A percentile compares a stretch with the other conserved stretches of the same genome.
Evolutionary conservation across 2,329 filamentous ascomycete genomes (phyloP).

Genomic region (Aspergillus bombycis): DNA sequence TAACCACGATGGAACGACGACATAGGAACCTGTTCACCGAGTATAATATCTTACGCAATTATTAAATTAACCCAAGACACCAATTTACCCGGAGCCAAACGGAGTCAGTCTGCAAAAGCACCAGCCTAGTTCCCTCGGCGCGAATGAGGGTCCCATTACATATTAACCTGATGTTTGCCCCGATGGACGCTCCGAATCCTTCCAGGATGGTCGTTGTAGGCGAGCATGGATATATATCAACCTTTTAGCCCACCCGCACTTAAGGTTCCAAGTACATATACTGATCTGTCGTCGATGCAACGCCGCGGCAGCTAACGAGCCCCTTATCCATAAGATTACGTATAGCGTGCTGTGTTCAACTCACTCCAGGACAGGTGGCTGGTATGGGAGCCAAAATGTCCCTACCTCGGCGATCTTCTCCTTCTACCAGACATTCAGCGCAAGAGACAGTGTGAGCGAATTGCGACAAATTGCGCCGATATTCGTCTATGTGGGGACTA

Average conservation of each 20-base stretch:
- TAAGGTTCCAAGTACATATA: neutral
- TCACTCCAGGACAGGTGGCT: neutral
- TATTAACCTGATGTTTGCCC: neutral
- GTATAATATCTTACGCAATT: constrained; percentile 11
- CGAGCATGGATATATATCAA: neutral
- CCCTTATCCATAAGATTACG: neutral
- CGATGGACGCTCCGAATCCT: neutral
- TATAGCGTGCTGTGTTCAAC: constrained; percentile 4
- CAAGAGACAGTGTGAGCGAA: neutral
- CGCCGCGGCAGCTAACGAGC: neutral
- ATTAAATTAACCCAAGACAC: constrained; percentile 14
- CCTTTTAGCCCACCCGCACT: neutral
- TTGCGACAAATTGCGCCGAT: neutral
- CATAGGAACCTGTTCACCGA: constrained; percentile 1
- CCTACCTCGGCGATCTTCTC: neutral
- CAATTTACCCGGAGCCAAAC: constrained; percentile 12
- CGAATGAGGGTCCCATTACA: neutral
- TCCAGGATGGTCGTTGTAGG: neutral
- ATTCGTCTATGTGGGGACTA: neutral
- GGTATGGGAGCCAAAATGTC: neutral
- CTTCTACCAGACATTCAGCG: neutral
- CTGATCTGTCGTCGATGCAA: neutral
- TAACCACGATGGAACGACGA: constrained; percentile 4
- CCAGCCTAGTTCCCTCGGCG: constrained; percentile 7
- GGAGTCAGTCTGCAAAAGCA: constrained; percentile 6